Evolutionary conservation across 306 rosid species (phyloP).

Genomic region (Coriaria nepalensis): DNA sequence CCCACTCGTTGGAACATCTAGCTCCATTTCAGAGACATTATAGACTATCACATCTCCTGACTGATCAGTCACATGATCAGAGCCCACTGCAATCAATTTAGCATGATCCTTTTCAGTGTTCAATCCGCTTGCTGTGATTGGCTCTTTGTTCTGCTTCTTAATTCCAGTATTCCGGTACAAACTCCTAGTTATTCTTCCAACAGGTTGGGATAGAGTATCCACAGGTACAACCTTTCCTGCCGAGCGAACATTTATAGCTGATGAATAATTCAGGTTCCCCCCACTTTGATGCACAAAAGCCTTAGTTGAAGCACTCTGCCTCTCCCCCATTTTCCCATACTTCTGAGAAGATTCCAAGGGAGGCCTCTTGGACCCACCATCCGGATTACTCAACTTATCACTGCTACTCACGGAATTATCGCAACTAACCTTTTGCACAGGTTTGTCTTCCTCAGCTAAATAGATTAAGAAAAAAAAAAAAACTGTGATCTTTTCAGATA

Average conservation of each 20-base stretch:
- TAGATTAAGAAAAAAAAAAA: no score
- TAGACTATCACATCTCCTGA: background rate
- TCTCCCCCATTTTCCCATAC: background rate
- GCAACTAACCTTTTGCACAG: background rate
- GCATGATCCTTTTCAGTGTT: slow-evolving; percentile 7
- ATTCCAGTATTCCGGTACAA: slow-evolving; percentile 1
- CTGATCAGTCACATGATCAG: background rate
- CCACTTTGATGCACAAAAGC: slow-evolving; percentile 11
- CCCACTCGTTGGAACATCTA: background rate
- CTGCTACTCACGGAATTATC: slow-evolving; percentile 7
- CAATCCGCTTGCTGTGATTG: background rate
- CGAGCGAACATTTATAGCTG: background rate
- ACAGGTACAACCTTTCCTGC: slow-evolving; percentile 7
- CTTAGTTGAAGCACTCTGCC: slow-evolving; percentile 9
- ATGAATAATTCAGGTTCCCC: slow-evolving; percentile 14
- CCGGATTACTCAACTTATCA: slow-evolving; percentile 13
- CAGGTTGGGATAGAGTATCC: slow-evolving; percentile 8
- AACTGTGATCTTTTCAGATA: slow-evolving; percentile 2
- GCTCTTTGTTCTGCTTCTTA: slow-evolving; percentile 12
- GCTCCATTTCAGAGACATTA: slow-evolving; percentile 3
- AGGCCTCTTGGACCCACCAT: slow-evolving; percentile 8
- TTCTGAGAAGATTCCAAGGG: background rate
- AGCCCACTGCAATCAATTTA: background rate
- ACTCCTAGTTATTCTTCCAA: slow-evolving; percentile 11
- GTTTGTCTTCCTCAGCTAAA: slow-evolving; percentile 1